Evolutionary conservation across 2,329 filamentous ascomycete genomes (phyloP), one percentile per base, ranked within the genome.

Genomic region (Aspergillus fructus): DNA sequence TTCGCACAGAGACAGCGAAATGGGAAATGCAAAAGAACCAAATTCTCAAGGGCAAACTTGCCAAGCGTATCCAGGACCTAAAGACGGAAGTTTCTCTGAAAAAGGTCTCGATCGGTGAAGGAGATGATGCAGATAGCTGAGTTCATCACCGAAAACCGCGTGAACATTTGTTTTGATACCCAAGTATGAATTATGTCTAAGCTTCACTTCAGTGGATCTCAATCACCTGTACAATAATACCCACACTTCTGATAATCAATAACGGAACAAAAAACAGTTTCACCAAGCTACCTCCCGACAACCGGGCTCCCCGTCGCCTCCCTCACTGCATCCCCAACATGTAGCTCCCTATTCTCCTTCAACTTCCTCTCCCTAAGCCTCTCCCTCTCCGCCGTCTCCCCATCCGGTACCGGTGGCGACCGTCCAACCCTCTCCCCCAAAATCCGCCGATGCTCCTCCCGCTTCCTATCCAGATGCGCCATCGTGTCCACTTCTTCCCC

Each of bases 81-180:
- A 76, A 77, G 64, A 74, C 74, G 61, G 77, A 78, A 55, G 59
- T 79, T 46, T 71, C 73, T 23, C 62, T 77, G 50, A 79, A 78
- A 66, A 79, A 76, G 61, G 73, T 76, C 15, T 74, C 74, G 4
- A 67, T 76, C 53, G 75, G 75, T 30, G 69, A 76, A 54, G 67
- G 68, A 4, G 70, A 68, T 17, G 73, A 73, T 48, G 65, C 63
- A 41, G 68, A 71, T 59, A 62, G 60, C 27, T 72, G 50, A 68
- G 62, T 45, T 49, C 56, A 43, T 37, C 41, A 42, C 33, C 51
- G 55, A 15, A 30, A 19, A 13, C 24, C 11, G 33, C 51, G 37
- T 52, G 30, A 46, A 43, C 41, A 6, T 27, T 52, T 55, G 23
- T 41, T 50, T 47, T 60, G 58, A 65, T 64, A 60, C 56, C 59